phyloP scores from a whole-genome alignment of 352 stramenopile genomes.

The Globisporangium cylindrosporum region DNA sequence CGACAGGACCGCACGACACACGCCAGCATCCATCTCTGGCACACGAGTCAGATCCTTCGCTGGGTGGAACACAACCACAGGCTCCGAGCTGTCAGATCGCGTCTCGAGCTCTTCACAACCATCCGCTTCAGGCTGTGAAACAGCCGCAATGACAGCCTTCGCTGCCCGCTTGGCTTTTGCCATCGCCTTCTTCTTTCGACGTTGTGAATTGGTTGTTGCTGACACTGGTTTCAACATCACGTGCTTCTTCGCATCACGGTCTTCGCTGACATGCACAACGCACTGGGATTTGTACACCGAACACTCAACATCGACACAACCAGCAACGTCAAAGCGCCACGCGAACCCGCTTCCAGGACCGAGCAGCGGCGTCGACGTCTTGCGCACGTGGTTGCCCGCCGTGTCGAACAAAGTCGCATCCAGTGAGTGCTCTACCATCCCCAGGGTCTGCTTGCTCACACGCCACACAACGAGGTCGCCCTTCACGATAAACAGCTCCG shows the following conservation, averaged over 20 bases:
- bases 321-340: conserved; percentile 28
- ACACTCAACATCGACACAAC: conserved; percentile 28
- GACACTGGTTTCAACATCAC: neutral
- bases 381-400: neutral
- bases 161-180: conserved; percentile 17
- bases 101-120: conserved; percentile 20
- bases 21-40: conserved; percentile 42
- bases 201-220: neutral
- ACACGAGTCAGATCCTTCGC: conserved; percentile 28
- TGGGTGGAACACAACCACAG: conserved; percentile 41
- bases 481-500: conserved; percentile 23
- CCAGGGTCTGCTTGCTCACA: conserved; percentile 28
- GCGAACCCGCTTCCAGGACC: conserved; percentile 26
- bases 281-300: conserved; percentile 38
- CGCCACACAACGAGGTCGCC: conserved; percentile 40
- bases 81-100: conserved; percentile 14
- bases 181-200: conserved; percentile 26
- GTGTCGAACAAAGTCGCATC: conserved; percentile 23
- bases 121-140: conserved; percentile 22
- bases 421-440: conserved; percentile 43
- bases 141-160: neutral
- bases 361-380: conserved; percentile 26
- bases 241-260: conserved; percentile 16
- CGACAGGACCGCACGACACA: conserved; percentile 48
- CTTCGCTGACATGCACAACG: conserved; percentile 22